Percentiles rank a stretch among this genome's conserved stretches.
phyloP scores from a whole-genome alignment of 371 early-diverging fungal species.

The Mucor lusitanicus region DNA sequence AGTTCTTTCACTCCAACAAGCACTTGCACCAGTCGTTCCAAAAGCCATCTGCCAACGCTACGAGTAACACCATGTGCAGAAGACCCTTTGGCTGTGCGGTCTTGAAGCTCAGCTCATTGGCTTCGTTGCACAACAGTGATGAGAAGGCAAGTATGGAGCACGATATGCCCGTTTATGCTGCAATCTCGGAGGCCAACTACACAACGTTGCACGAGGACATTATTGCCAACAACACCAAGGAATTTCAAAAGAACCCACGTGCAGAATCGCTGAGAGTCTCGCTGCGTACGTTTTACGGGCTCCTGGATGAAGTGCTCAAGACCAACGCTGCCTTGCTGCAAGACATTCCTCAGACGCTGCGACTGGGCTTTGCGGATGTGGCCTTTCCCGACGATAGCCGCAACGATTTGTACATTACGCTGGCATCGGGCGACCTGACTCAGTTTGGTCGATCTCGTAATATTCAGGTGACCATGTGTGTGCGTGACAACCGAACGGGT shows the following conservation, averaged over 20 bases:
- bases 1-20: conserved; percentile 16
- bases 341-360: conserved; percentile 49
- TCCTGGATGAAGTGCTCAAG: conserved; percentile 46
- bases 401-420: conserved; percentile 68
- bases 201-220: conserved; percentile 62
- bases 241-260: conserved; percentile 48
- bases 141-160: conserved; percentile 32
- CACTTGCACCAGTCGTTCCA: neutral
- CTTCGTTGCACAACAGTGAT: conserved; percentile 19
- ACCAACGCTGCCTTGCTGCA: conserved; percentile 52
- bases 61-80: conserved; percentile 25
- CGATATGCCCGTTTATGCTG: conserved; percentile 61
- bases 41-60: neutral
- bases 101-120: conserved; percentile 48
- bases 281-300: conserved; percentile 53
- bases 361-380: conserved; percentile 70
- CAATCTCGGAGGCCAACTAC: conserved; percentile 58
- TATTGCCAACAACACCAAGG: conserved; percentile 51
- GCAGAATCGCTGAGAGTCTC: conserved; percentile 61
- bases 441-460: conserved; percentile 57
- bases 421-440: conserved; percentile 64
- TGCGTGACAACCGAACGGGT: conserved; percentile 59
- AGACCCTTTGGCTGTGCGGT: conserved; percentile 75
- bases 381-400: conserved; percentile 63
- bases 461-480: conserved; percentile 64